Percentiles rank a stretch among this genome's conserved stretches.
phyloP scores from a whole-genome alignment of 129 eudicot species.

The Tanacetum coccineum region DNA sequence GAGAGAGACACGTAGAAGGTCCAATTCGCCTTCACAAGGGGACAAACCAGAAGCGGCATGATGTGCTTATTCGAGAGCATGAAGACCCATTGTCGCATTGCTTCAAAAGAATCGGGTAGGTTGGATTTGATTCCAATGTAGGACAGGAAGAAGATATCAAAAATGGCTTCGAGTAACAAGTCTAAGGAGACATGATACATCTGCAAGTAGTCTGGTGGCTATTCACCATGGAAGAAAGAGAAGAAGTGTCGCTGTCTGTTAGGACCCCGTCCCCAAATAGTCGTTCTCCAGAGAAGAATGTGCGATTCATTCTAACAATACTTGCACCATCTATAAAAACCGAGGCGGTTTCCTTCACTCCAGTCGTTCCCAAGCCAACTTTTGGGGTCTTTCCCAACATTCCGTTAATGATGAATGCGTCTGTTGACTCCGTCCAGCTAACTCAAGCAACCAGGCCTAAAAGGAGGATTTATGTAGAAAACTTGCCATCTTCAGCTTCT shows the following conservation, averaged over 20 bases:
- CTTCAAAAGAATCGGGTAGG: slow-evolving; percentile 48
- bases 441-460: slow-evolving; percentile 97
- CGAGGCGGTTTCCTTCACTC: slow-evolving; percentile 33
- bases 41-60: slow-evolving; percentile 47
- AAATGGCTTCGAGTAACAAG: slow-evolving; percentile 59
- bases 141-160: slow-evolving; percentile 35
- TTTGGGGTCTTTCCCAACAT: slow-evolving; percentile 37
- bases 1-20: slow-evolving; percentile 49
- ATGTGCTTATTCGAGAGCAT: slow-evolving; percentile 44
- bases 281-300: slow-evolving; percentile 75
- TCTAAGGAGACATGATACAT: slow-evolving; percentile 44
- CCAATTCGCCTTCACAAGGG: slow-evolving; percentile 54
- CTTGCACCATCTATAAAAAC: slow-evolving; percentile 26
- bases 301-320: slow-evolving; percentile 38
- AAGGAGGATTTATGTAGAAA: slow-evolving; percentile 94
- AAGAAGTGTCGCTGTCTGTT: slow-evolving; percentile 71
- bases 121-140: too few relatives aligned
- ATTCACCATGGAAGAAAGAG: slow-evolving; percentile 99
- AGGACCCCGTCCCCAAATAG: slow-evolving; percentile 71
- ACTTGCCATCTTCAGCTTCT: slow-evolving; percentile 67
- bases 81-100: slow-evolving; percentile 44
- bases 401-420: slow-evolving; percentile 40
- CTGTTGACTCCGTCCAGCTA: slow-evolving; percentile 83
- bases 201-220: slow-evolving; percentile 86
- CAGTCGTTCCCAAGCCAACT: slow-evolving; percentile 36